Evolutionary conservation across 345 rosid species (phyloP).

Genomic region (Camelina sativa): DNA sequence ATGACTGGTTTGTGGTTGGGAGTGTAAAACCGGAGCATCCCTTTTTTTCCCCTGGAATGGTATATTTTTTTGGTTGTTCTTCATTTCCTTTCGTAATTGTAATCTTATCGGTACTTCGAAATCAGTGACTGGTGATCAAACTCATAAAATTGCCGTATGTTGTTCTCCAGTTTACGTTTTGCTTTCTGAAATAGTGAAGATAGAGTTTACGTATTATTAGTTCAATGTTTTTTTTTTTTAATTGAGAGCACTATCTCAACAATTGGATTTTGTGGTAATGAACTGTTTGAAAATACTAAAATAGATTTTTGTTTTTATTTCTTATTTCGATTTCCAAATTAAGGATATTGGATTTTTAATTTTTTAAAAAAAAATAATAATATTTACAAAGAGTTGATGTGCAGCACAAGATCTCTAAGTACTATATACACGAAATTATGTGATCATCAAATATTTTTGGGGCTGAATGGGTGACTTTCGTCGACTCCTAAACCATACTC

Average conservation of each 20-base stretch:
- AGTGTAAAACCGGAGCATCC: too few species aligned
- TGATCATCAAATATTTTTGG: not conserved
- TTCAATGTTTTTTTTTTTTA: not conserved
- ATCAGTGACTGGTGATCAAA: too few species aligned
- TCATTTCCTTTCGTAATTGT: too few species aligned
- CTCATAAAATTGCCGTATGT: too few species aligned
- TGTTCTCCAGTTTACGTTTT: too few species aligned
- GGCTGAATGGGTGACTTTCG: constrained; percentile 18
- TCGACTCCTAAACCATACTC: constrained; percentile 19
- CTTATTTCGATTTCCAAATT: not conserved
- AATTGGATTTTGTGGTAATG: not conserved
- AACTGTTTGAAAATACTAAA: not conserved
- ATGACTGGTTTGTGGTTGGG: too few species aligned
- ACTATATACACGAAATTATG: constrained; percentile 34
- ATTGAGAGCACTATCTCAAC: too few species aligned
- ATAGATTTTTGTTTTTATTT: not conserved
- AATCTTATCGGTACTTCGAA: too few species aligned
- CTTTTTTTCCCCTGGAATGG: too few species aligned
- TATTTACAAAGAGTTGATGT: constrained; percentile 30
- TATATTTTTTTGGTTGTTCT: too few species aligned
- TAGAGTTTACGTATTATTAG: not conserved
- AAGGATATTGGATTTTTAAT: constrained; percentile 5
- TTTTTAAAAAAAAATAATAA: not conserved
- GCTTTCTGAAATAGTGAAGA: too few species aligned
- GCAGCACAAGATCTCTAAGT: constrained; percentile 9